Base-by-base conservation (phyloP, 169 alveolate genomes). In the Eimeria necatrix region DNA sequence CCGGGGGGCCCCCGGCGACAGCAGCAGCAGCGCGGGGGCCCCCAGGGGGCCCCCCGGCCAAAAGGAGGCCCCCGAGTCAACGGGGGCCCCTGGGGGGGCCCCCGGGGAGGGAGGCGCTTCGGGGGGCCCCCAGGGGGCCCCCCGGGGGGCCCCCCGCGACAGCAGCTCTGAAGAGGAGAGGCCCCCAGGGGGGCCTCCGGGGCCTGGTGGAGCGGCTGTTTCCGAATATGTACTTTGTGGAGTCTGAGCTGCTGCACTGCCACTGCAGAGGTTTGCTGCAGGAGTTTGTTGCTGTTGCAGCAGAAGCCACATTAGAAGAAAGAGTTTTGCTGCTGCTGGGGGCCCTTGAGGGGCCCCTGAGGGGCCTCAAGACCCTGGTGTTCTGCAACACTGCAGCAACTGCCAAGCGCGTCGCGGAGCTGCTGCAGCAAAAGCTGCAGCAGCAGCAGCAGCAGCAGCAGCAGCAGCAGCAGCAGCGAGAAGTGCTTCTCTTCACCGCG, bases 361-460 rank as follows among this genome's bases (percentile, higher is more conserved):
- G 64, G 73, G 41, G 46, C 73, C 84, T 60, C 22, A 87, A 70
- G 61, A 53, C 74, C 18, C 73, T 87, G 64, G 56, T 87, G 56
- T 87, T 87, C 86, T 87, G 94, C 73, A 87, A 87, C 53, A 87
- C 94, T 14, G 94, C 94, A n/a, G 84, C 73, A 24, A 87, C 86
- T 18, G 94, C 94, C 16, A 60, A 48, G 41, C 41, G 86, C 24
- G 85, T 87, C 6, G 53, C 74, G n/a, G 56, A 87, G 86, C 56
- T 48, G 8, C 59, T 87, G 74, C 84, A 87, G 71, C 53, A 87
- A 53, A 32, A 7, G 52, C 84, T 87, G 22, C 94, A 71, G 81
- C 46, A 32, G 53, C 53, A 56, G 20, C 8, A 14, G 14, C 20
- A 56, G 64, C 20, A 8, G 64, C 64, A 8, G 14, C 8, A 56